Evolutionary conservation across 1,139 yeast species (phyloP).

Genomic region (Zygosaccharomyces sapae): DNA sequence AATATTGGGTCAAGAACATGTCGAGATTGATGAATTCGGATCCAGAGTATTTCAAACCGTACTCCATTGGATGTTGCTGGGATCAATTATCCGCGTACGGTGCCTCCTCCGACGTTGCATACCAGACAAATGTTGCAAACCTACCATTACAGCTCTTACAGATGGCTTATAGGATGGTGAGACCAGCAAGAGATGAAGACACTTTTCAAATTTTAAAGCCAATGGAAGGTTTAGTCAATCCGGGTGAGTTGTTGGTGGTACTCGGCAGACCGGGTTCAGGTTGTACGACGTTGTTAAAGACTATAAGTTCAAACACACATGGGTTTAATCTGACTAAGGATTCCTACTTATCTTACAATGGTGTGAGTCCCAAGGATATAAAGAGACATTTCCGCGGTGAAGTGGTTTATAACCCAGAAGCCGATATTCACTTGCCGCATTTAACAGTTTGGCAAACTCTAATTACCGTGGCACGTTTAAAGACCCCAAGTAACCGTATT

Average conservation of each 20-base stretch:
- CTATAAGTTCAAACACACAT: slow-evolving; percentile 64
- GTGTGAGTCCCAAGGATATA: slow-evolving; percentile 47
- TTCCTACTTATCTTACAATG: slow-evolving; percentile 47
- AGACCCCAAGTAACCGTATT: slow-evolving; percentile 63
- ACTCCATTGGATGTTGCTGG: slow-evolving; percentile 65
- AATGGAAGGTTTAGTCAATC: slow-evolving; percentile 61
- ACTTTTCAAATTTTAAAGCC: slow-evolving; percentile 55
- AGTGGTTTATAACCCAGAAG: slow-evolving; percentile 68
- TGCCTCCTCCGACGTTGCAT: slow-evolving; percentile 70
- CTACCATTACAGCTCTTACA: slow-evolving; percentile 34
- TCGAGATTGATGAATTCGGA: slow-evolving; percentile 52
- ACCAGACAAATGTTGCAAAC: slow-evolving; percentile 67
- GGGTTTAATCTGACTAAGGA: slow-evolving; percentile 59
- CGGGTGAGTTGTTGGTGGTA: slow-evolving; percentile 73
- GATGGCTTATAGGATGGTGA: slow-evolving; percentile 25
- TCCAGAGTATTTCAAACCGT: slow-evolving; percentile 59
- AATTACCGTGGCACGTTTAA: slow-evolving; percentile 55
- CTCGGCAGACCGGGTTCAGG: slow-evolving; percentile 83
- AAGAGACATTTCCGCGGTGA: slow-evolving; percentile 56
- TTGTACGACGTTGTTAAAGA: slow-evolving; percentile 69
- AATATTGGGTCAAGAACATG: slow-evolving; percentile 70
- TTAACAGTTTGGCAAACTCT: slow-evolving; percentile 68
- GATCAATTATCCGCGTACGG: slow-evolving; percentile 68
- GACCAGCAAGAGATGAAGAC: slow-evolving; percentile 28
- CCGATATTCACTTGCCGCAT: slow-evolving; percentile 68